phyloP scores from a whole-genome alignment of 192 early-diverging fungal genomes.

The Backusella sp. region DNA sequence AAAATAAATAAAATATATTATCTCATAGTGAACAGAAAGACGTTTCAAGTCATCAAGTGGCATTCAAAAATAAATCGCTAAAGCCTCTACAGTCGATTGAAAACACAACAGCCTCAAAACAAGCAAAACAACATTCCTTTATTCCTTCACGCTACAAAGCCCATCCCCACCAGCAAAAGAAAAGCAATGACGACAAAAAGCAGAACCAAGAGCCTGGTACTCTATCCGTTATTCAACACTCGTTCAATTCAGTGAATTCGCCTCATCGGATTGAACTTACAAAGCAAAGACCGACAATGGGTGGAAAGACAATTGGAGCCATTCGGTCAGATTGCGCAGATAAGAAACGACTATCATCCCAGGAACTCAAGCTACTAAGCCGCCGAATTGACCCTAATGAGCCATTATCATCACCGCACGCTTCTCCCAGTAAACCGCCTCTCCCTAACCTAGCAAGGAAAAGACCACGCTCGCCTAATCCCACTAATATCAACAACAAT shows the following conservation, averaged over 20 bases:
- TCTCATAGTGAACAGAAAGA: not conserved
- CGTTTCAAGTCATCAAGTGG: not conserved
- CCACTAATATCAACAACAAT: not conserved
- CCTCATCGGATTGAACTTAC: conserved; percentile 1
- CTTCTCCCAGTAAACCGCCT: conserved; percentile 17
- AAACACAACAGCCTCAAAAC: not conserved
- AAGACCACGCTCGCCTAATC: not conserved
- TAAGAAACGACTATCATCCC: conserved; percentile 14
- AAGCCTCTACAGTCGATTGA: not conserved
- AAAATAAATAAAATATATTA: not conserved
- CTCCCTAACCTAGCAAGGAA: conserved; percentile 5
- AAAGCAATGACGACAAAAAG: not conserved
- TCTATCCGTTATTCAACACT: not conserved
- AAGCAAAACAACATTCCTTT: not conserved
- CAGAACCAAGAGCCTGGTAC: not conserved
- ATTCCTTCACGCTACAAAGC: not conserved
- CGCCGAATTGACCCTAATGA: conserved; percentile 22
- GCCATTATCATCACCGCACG: conserved; percentile 18
- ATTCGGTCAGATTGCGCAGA: not conserved
- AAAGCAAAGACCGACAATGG: conserved; percentile 15
- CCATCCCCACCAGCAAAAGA: not conserved
- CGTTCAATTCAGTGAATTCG: not conserved
- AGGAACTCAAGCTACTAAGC: conserved; percentile 26
- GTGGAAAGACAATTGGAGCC: conserved; percentile 11
- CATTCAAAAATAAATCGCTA: not conserved